Conservation (phyloP, 192 early-diverging fungal species). For the Thamnidium elegans region DNA sequence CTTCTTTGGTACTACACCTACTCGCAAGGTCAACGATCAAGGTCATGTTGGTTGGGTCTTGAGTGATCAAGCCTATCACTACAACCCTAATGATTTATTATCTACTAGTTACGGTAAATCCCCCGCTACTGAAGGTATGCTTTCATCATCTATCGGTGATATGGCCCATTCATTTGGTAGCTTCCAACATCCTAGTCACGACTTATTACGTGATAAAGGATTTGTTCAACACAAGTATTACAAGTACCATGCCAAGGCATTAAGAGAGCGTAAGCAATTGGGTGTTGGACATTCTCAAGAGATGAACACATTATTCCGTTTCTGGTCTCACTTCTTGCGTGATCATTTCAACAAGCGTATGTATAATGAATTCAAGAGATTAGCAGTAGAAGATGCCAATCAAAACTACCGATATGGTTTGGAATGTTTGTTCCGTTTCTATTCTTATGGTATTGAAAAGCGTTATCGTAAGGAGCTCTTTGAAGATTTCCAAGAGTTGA, state of each 20-base stretch:
- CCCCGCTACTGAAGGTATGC: slow-evolving; percentile 13
- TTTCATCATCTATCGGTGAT: slow-evolving; percentile 45
- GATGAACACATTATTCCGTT: slow-evolving; percentile 93
- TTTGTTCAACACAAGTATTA: slow-evolving; percentile 97
- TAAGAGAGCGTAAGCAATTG: slow-evolving; percentile 87
- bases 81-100: slow-evolving; percentile 47
- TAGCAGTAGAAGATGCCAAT: slow-evolving; percentile 86
- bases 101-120: slow-evolving; percentile 45
- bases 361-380: slow-evolving; percentile 89
- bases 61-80: slow-evolving; percentile 65
- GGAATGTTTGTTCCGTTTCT: slow-evolving; percentile 97
- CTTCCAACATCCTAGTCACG: slow-evolving; percentile 88
- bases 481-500: slow-evolving; percentile 83
- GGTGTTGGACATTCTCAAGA: slow-evolving; percentile 90
- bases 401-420: slow-evolving; percentile 88
- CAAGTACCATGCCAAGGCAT: slow-evolving; percentile 90
- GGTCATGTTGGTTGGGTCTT: slow-evolving; percentile 74
- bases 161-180: slow-evolving; percentile 58
- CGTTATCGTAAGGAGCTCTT: slow-evolving; percentile 83
- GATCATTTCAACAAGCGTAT: slow-evolving; percentile 94
- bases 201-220: slow-evolving; percentile 93
- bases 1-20: slow-evolving; percentile 21
- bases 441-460: slow-evolving; percentile 92
- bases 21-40: slow-evolving; percentile 57
- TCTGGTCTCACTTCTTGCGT: slow-evolving; percentile 98